Base-by-base conservation (phyloP, 2,329 filamentous ascomycete genomes). In the Arthrobotrys megalospora region DNA sequence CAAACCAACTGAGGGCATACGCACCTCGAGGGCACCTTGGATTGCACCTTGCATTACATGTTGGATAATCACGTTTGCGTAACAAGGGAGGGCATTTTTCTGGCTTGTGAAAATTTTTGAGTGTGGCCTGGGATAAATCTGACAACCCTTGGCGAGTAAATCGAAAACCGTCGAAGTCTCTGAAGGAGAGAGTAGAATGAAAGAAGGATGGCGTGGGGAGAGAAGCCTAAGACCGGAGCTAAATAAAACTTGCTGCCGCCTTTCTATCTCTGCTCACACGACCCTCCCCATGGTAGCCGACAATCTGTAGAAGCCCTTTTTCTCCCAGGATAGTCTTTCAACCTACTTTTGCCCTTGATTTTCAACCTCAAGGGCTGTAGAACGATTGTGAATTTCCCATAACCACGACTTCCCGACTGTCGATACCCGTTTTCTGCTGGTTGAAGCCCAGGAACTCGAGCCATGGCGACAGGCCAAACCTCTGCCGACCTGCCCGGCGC, bases 21-120 rank as follows among this genome's bases (percentile, higher is more conserved):
- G 24, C 52, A 32, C 24, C 50, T 58, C 32, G 52, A 58, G 14
- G 32, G 64, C 48, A 60, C 66, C 52, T 34, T 70, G 52, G 21
- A 62, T 53, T 48, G 52, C 41, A 62, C 47, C 45, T 48, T 68
- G 70, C 70, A 66, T 67, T 58, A 73, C 48, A 41, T 75, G 70
- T 75, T 75, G 70, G 68, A 71, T 67, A 73, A 73, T 68, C 50
- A 58, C 50, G 43, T 43, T 72, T 58, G 50, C 70, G 62, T 48
- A 55, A 47, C 62, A 34, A 52, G 38, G 58, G 41, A 36, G 38
- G 60, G 28, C 38, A 16, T 36, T 48, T 62, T 71, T 77, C 34
- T 73, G 50, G 73, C 73, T 77, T 77, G 73, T 77, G 73, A 77
- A 76, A 77, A 77, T 66, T 71, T 62, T 62, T 63, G 45, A 50